phyloP scores from a whole-genome alignment of 768 basidiomycete genomes.

The Postia placenta region DNA sequence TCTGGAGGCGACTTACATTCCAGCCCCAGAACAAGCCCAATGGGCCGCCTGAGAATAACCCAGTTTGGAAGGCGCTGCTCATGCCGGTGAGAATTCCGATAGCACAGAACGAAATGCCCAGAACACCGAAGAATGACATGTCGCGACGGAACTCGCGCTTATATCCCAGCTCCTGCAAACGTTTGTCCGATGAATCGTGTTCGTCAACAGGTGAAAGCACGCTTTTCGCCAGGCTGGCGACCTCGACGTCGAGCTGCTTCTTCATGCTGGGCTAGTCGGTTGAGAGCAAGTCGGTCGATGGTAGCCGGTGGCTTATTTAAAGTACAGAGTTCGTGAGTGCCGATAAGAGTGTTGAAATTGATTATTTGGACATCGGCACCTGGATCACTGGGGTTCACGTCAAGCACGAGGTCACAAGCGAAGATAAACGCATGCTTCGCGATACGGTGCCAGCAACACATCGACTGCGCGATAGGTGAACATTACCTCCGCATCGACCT shows the following conservation, averaged over 20 bases:
- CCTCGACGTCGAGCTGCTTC: neutral
- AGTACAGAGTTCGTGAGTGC: too few relatives aligned
- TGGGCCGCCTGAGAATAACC: conserved; percentile 52
- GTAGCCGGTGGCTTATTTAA: too few relatives aligned
- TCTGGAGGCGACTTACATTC: conserved; percentile 38
- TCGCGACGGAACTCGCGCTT: conserved; percentile 51
- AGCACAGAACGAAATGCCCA: conserved; percentile 55
- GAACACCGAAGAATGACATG: conserved; percentile 53
- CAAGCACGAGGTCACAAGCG: too few relatives aligned
- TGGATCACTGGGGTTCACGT: too few relatives aligned
- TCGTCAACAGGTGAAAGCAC: neutral
- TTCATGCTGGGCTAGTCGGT: too few relatives aligned
- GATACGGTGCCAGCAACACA: too few relatives aligned
- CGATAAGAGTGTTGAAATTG: too few relatives aligned
- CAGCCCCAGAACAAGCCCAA: conserved; percentile 58
- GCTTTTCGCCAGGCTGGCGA: neutral
- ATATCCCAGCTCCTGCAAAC: conserved; percentile 47
- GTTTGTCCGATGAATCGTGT: conserved; percentile 27
- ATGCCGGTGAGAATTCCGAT: conserved; percentile 57
- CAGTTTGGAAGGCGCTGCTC: conserved; percentile 55
- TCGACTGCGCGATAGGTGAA: too few relatives aligned
- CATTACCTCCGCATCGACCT: too few relatives aligned
- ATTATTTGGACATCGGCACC: too few relatives aligned
- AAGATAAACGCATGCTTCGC: too few relatives aligned
- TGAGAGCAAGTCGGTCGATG: too few relatives aligned